Conservation (phyloP, 106 monocot species). For the Gastrodia elata region DNA sequence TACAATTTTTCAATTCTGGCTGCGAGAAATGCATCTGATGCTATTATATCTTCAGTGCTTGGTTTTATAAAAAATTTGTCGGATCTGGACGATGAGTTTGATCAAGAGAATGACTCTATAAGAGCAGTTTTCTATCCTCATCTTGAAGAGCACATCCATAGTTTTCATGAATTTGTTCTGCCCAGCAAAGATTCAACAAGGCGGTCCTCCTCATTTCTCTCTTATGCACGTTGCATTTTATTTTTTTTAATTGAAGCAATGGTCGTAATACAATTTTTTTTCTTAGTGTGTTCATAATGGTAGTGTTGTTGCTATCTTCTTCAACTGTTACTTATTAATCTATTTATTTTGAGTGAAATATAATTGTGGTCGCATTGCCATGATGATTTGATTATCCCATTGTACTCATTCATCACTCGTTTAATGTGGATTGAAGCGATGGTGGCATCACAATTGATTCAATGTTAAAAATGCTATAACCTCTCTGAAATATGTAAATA, state of each 20-base stretch:
- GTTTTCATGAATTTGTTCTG: slow-evolving; percentile 46
- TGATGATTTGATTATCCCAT: neutral
- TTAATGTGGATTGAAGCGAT: neutral
- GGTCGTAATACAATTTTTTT: neutral
- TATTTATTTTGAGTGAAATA: neutral
- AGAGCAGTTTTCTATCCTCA: slow-evolving; percentile 57
- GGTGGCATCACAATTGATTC: neutral
- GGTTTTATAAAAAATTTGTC: slow-evolving; percentile 71
- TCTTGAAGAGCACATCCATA: slow-evolving; percentile 41
- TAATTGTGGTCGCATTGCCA: neutral
- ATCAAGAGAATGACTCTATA: slow-evolving; percentile 29
- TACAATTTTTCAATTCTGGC: slow-evolving; percentile 75
- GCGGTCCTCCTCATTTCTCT: slow-evolving; percentile 16
- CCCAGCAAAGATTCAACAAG: slow-evolving; percentile 30
- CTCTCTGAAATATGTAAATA: too few species aligned
- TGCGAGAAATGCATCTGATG: slow-evolving; percentile 63
- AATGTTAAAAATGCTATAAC: slow-evolving; percentile 2
- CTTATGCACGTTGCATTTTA: neutral
- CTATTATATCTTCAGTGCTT: slow-evolving; percentile 62
- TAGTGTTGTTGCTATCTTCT: neutral
- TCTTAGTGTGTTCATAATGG: neutral
- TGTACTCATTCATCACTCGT: neutral
- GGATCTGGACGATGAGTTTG: slow-evolving; percentile 44
- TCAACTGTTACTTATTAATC: neutral
- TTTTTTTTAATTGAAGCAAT: neutral